These are phyloP conservation scores for Monosporozyma siamensis DNA, from an alignment of 805 yeast species.

Conservation along the genomic window DNA sequence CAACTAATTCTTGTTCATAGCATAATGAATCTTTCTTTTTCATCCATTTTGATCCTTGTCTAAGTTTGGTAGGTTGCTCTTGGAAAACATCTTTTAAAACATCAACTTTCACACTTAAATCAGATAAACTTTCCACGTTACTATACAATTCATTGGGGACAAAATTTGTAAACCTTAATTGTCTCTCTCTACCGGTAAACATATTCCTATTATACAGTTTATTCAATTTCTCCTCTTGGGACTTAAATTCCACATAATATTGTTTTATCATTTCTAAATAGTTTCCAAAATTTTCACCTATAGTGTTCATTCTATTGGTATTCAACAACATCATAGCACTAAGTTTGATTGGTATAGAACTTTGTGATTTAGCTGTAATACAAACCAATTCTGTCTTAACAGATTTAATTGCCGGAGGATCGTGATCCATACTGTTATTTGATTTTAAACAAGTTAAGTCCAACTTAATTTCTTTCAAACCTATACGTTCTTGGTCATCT, in stretches of 20 bases:
- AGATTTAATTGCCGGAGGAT: constrained; percentile 24
- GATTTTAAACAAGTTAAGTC: constrained; percentile 26
- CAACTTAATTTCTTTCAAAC: constrained; percentile 20
- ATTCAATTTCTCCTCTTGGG: constrained; percentile 15
- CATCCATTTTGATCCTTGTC: constrained; percentile 20
- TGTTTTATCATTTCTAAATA: constrained; percentile 7
- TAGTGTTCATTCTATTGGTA: constrained; percentile 12
- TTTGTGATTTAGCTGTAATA: constrained; percentile 27
- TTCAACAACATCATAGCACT: constrained; percentile 26
- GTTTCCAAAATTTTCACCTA: constrained; percentile 16
- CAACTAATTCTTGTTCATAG: constrained; percentile 26
- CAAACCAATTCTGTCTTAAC: constrained; percentile 24
- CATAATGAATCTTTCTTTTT: constrained; percentile 24
- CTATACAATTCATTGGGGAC: constrained; percentile 18
- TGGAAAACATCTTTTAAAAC: constrained; percentile 20
- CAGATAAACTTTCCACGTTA: constrained; percentile 27
- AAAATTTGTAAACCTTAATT: constrained; percentile 23
- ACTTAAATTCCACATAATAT: constrained; percentile 13
- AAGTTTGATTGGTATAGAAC: constrained; percentile 33
- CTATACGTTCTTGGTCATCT: constrained; percentile 19
- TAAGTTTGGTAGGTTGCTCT: constrained; percentile 20
- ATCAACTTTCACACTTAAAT: constrained; percentile 13
- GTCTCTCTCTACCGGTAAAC: constrained; percentile 9
- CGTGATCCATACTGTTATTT: constrained; percentile 13
- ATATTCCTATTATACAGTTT: constrained; percentile 16